Percentiles rank a stretch among this genome's conserved stretches.
Evolutionary conservation across 1,284 basidiomycete species (phyloP).

Genomic region (Ceratobasidium sp.): DNA sequence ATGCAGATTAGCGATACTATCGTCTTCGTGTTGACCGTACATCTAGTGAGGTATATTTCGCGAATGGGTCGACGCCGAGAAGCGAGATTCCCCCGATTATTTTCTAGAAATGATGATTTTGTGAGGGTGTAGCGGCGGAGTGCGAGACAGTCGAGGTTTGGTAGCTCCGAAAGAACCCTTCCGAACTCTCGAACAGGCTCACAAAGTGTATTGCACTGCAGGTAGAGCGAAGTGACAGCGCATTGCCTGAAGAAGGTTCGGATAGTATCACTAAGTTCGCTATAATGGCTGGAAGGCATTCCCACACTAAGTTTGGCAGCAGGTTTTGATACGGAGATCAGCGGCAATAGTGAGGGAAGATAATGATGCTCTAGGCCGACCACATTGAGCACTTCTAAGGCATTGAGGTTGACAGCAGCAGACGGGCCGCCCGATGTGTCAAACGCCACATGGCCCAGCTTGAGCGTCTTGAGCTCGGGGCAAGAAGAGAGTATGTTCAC

Average conservation of each 20-base stretch:
- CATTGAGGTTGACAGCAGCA: not conserved
- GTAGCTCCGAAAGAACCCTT: not conserved
- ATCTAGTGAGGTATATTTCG: not conserved
- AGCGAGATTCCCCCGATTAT: too few species aligned
- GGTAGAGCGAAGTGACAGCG: constrained; percentile 2
- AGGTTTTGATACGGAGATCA: constrained; percentile 2
- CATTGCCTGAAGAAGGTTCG: constrained; percentile 3
- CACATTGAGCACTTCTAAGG: constrained; percentile 13
- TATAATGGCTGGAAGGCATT: not conserved
- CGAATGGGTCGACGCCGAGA: not conserved
- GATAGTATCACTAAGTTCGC: not conserved
- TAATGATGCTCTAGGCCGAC: constrained; percentile 2
- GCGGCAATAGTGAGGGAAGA: constrained; percentile 4
- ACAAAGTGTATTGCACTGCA: not conserved
- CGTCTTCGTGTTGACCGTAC: not conserved
- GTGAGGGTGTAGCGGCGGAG: not conserved
- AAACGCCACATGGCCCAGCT: constrained; percentile 6
- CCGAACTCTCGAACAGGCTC: not conserved
- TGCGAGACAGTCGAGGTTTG: not conserved
- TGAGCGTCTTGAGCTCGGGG: constrained; percentile 4
- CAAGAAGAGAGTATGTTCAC: constrained; percentile 6
- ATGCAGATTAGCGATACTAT: not conserved
- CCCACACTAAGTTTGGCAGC: constrained; percentile 12
- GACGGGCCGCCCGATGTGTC: not conserved
- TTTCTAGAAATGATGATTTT: not conserved